Evolutionary conservation across 805 yeast species (phyloP), one percentile per base, ranked within the genome.

Genomic region (Kodamaea jinghongensis): DNA sequence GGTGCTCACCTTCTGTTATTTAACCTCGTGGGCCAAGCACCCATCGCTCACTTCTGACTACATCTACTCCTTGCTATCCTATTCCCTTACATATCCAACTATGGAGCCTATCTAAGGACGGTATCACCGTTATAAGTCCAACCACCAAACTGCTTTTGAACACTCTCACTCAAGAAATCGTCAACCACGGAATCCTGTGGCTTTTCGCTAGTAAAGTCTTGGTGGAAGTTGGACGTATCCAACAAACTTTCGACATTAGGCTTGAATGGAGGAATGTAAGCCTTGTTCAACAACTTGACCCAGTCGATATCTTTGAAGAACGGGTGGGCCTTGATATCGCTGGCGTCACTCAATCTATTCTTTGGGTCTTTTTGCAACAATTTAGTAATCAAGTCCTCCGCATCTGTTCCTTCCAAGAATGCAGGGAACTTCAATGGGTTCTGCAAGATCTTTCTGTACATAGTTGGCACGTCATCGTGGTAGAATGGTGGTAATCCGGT

Each of bases 81-180:
- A n/a, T n/a, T n/a, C n/a, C n/a, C n/a, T n/a, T n/a, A n/a, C n/a
- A n/a, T n/a, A n/a, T n/a, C n/a, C n/a, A n/a, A n/a, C n/a, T n/a
- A n/a, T n/a, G n/a, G n/a, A n/a, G n/a, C n/a, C n/a, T n/a, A n/a
- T n/a, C n/a, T n/a, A n/a, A n/a, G n/a, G n/a, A n/a, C n/a, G n/a
- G n/a, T n/a, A n/a, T 74, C 81, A 2, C 93, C 95, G 34, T 83
- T 86, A 62, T 90, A 91, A 2, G 98, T 91, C 99, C 99, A 93
- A 5, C 99, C 98, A 34, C 96, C 98, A 71, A 93, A 93, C 65
- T 93, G 98, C 58, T 85, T 81, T 63, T 93, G 99, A n/a, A 93
- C 96, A 52, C 90, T 79, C 52, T 89, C 98, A 55, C 95, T 86
- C 46, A 93, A 73, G 50, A 77, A 87, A 55, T 87, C 95, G 60